A percentile compares a stretch with the other conserved stretches of the same genome.
phyloP scores from a whole-genome alignment of 2,329 filamentous ascomycete species.

The Talaromyces marneffei region DNA sequence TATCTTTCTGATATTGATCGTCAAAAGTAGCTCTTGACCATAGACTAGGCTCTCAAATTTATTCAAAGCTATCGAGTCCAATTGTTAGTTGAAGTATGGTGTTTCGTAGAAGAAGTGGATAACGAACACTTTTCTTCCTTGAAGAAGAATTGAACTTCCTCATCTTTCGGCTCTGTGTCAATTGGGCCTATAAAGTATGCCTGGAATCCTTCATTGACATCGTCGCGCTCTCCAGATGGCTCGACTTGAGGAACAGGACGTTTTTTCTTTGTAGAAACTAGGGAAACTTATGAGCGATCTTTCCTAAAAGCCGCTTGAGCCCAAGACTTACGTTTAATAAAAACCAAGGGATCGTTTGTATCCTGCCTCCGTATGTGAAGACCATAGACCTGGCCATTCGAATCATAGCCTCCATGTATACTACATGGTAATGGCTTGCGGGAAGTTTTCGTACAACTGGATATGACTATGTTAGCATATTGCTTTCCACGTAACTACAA shows the following conservation, averaged over 20 bases:
- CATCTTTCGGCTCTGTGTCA: conserved; percentile 13
- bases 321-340: conserved; percentile 1
- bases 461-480: background rate
- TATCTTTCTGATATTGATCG: conserved; percentile 14
- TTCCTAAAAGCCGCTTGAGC: background rate
- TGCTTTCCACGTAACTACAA: background rate
- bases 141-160: conserved; percentile 12
- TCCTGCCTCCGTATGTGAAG: background rate
- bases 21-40: conserved; percentile 13
- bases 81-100: background rate
- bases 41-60: conserved; percentile 16
- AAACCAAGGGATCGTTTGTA: background rate
- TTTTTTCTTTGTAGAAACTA: conserved; percentile 14
- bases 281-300: background rate
- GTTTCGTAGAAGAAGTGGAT: background rate
- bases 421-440: background rate
- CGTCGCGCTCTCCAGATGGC: conserved; percentile 12
- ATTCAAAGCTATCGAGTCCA: background rate
- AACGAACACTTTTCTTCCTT: conserved; percentile 11
- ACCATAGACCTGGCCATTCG: conserved; percentile 1
- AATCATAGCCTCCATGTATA: conserved; percentile 1
- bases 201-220: conserved; percentile 5
- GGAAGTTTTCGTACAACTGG: background rate
- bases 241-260: conserved; percentile 16
- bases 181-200: conserved; percentile 16